Evolutionary conservation across 1,139 yeast genomes (phyloP).

Genomic region (Saccharomycopsis phalli): DNA sequence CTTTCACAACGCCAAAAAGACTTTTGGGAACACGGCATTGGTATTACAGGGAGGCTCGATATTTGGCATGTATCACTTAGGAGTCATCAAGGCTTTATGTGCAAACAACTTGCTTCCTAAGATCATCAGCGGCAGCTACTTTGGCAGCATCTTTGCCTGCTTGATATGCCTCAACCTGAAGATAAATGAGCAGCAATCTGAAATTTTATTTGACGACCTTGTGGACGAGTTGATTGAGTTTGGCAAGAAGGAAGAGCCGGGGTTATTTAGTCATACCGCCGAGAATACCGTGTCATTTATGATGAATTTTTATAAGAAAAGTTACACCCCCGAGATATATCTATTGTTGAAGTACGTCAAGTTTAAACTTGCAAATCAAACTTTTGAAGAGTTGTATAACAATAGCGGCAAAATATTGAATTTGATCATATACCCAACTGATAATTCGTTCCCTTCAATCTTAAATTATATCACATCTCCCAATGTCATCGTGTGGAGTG

Average conservation of each 20-base stretch:
- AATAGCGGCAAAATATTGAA: slow-evolving; percentile 78
- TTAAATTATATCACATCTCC: slow-evolving; percentile 91
- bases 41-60: slow-evolving; percentile 90
- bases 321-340: slow-evolving; percentile 78
- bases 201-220: slow-evolving; percentile 25
- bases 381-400: slow-evolving; percentile 89
- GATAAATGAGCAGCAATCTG: slow-evolving; percentile 25
- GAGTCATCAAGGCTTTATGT: slow-evolving; percentile 77
- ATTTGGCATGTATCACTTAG: slow-evolving; percentile 88
- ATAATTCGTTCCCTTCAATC: slow-evolving; percentile 58
- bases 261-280: slow-evolving; percentile 25
- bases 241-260: slow-evolving; percentile 36
- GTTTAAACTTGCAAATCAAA: slow-evolving; percentile 69
- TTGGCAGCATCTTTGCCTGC: slow-evolving; percentile 89
- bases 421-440: slow-evolving; percentile 83
- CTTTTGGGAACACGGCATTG: slow-evolving; percentile 84
- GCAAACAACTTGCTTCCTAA: slow-evolving; percentile 69
- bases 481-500: slow-evolving; percentile 86
- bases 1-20: slow-evolving; percentile 83
- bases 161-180: slow-evolving; percentile 57
- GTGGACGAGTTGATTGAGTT: slow-evolving; percentile 41
- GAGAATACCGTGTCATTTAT: slow-evolving; percentile 25
- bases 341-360: slow-evolving; percentile 72
- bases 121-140: slow-evolving; percentile 88
- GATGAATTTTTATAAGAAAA: slow-evolving; percentile 36